These are phyloP conservation scores for Xylaria bambusicola DNA, from an alignment of 495 filamentous ascomycete species.

Conservation along the genomic window DNA sequence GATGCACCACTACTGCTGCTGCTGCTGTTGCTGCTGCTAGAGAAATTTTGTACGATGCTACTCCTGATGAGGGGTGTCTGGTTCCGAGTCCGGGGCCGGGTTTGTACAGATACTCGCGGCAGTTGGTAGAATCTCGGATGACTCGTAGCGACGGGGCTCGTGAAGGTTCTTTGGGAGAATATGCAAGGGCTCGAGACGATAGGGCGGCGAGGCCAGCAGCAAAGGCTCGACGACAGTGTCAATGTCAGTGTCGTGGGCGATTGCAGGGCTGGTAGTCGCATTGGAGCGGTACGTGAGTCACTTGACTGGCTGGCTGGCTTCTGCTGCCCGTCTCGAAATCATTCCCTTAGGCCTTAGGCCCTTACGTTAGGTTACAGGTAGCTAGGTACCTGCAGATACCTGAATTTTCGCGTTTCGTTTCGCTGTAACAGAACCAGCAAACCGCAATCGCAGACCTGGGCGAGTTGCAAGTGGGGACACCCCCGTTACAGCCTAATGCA, in stretches of 20 bases:
- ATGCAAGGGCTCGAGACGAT: too few species aligned
- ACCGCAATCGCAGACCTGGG: conserved; percentile 7
- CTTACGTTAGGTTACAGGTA: too few species aligned
- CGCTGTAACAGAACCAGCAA: too few species aligned
- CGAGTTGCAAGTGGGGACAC: conserved; percentile 15
- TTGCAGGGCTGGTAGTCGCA: conserved; percentile 15
- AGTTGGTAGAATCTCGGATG: not conserved
- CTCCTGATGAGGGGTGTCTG: not conserved
- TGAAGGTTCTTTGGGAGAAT: too few species aligned
- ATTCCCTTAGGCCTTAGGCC: too few species aligned
- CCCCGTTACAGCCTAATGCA: conserved; percentile 12
- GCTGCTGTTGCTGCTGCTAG: too few species aligned
- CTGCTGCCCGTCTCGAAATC: conserved; percentile 15
- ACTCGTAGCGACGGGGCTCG: not conserved
- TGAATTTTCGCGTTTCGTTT: not conserved
- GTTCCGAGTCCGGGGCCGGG: too few species aligned
- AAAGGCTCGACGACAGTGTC: not conserved
- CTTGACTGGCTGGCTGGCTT: conserved; percentile 13
- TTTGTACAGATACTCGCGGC: not conserved
- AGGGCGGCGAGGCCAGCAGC: not conserved
- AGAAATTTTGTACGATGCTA: not conserved
- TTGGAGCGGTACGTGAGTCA: conserved; percentile 20
- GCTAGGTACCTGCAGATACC: too few species aligned
- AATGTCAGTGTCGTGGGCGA: conserved; percentile 5
- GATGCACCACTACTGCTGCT: too few species aligned